Conservation (phyloP, 2,329 filamentous ascomycete species). For the Sordariomycetes sp. region DNA sequence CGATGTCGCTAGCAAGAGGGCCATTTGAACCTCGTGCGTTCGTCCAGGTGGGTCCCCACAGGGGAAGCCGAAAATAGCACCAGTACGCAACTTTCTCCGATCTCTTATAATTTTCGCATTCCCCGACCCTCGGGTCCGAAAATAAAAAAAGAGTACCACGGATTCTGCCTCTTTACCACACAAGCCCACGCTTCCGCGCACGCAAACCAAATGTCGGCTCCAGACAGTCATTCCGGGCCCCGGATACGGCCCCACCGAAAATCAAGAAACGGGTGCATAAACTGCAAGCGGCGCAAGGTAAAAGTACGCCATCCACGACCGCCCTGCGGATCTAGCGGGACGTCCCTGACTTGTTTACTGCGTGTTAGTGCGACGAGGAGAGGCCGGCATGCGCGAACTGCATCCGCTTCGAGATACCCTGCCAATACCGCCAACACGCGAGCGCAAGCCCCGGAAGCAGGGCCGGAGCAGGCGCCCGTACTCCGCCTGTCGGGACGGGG, state of each 20-base stretch:
- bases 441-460: not conserved
- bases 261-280: conserved; percentile 16
- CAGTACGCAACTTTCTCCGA: too few species aligned
- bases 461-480: not conserved
- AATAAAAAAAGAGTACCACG: not conserved
- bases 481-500: not conserved
- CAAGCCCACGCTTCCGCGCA: not conserved
- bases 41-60: too few species aligned
- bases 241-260: conserved; percentile 15
- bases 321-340: not conserved
- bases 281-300: conserved; percentile 17
- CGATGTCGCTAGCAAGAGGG: too few species aligned
- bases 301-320: conserved; percentile 11
- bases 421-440: not conserved
- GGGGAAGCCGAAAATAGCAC: too few species aligned
- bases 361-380: conserved; percentile 16
- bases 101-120: not conserved
- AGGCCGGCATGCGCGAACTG: conserved; percentile 18
- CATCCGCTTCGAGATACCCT: conserved; percentile 12
- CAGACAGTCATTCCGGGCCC: not conserved
- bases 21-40: too few species aligned
- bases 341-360: not conserved
- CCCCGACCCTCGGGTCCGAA: not conserved
- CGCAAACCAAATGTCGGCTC: not conserved
- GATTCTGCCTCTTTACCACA: not conserved